A percentile compares a stretch with the other conserved stretches of the same genome.
phyloP scores from a whole-genome alignment of 2,329 filamentous ascomycete species.

The Fusarium sterilihyphosum region DNA sequence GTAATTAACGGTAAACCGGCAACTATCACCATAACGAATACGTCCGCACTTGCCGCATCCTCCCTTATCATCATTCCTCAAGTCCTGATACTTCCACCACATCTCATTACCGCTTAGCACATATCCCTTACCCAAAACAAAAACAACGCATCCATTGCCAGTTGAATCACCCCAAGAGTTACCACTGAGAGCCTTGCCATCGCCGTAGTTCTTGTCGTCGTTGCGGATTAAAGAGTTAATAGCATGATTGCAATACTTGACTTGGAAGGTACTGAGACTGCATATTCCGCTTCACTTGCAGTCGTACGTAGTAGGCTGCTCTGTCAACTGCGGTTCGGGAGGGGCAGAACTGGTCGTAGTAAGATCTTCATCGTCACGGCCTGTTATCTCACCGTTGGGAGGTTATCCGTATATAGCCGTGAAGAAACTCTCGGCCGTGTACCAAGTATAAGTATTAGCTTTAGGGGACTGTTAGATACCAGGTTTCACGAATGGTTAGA shows the following conservation, averaged over 20 bases:
- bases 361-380: background rate
- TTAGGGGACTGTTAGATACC: background rate
- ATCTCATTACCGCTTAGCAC: background rate
- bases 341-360: background rate
- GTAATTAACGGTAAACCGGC: background rate
- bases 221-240: background rate
- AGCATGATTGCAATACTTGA: background rate
- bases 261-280: background rate
- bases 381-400: background rate
- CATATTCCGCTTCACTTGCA: background rate
- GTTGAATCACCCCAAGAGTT: background rate
- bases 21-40: background rate
- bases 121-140: background rate
- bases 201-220: background rate
- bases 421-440: background rate
- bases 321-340: background rate
- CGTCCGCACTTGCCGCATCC: background rate
- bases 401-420: background rate
- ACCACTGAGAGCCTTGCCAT: background rate
- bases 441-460: background rate
- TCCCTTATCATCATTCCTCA: background rate
- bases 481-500: accelerated
- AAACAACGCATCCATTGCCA: background rate
- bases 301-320: background rate
- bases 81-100: background rate